Percentiles rank a stretch among this genome's conserved stretches.
Conservation (phyloP, 176 grass and related monocot species). For the Saccharum officinarum region DNA sequence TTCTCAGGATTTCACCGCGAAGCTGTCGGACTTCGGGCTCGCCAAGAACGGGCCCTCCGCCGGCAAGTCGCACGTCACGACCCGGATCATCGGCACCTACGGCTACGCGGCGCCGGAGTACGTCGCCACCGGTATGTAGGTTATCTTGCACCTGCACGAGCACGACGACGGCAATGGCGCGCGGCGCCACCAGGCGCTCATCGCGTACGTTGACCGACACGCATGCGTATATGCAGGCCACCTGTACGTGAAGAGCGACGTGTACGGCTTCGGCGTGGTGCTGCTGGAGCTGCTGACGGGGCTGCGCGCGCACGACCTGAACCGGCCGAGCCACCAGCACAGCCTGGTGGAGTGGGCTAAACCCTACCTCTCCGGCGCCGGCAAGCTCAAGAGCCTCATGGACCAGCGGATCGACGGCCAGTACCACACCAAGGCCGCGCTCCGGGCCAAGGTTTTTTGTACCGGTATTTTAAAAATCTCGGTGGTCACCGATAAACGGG, state of each 20-base stretch:
- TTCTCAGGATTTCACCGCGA: slow-evolving; percentile 60
- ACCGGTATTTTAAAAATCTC: too few species aligned
- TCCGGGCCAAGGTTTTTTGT: too few species aligned
- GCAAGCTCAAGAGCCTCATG: slow-evolving; percentile 63
- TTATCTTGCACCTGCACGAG: background rate
- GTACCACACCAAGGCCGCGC: slow-evolving; percentile 66
- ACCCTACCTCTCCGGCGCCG: slow-evolving; percentile 47
- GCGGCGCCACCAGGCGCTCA: background rate
- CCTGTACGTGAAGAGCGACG: slow-evolving; percentile 88
- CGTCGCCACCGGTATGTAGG: slow-evolving; percentile 63
- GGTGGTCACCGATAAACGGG: too few species aligned
- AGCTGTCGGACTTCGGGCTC: slow-evolving; percentile 92
- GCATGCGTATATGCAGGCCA: slow-evolving; percentile 39
- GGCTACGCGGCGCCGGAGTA: slow-evolving; percentile 98
- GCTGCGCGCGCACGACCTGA: slow-evolving; percentile 69
- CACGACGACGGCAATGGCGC: background rate
- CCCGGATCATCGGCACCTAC: slow-evolving; percentile 77
- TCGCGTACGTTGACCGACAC: background rate
- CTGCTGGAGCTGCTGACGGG: slow-evolving; percentile 81
- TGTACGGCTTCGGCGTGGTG: slow-evolving; percentile 82
- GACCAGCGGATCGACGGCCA: slow-evolving; percentile 59
- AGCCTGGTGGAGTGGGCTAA: slow-evolving; percentile 73
- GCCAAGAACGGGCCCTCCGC: slow-evolving; percentile 81
- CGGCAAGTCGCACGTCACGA: slow-evolving; percentile 70
- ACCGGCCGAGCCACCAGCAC: slow-evolving; percentile 62